phyloP scores from a whole-genome alignment of 2,329 filamentous ascomycete species.

The Colletotrichum destructivum region DNA sequence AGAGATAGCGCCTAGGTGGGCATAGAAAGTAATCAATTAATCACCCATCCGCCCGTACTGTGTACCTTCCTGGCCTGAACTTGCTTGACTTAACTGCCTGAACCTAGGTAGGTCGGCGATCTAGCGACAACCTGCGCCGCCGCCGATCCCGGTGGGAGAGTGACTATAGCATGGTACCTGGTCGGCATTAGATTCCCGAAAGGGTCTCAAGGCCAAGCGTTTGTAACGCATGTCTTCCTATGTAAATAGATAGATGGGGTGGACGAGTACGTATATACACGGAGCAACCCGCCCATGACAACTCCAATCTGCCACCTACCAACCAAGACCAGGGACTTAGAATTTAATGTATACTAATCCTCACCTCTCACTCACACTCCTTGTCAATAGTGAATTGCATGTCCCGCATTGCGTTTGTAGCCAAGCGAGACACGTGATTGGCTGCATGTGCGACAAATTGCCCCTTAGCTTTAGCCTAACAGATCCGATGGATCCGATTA shows the following conservation, averaged over 20 bases:
- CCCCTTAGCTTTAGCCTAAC: conserved; percentile 21
- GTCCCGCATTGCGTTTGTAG: neutral
- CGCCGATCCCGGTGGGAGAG: too few species aligned
- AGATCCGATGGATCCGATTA: conserved; percentile 26
- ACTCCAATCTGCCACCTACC: too few species aligned
- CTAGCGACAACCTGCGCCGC: neutral
- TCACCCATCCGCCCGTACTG: too few species aligned
- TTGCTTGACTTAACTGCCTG: neutral
- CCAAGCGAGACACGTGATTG: conserved; percentile 26
- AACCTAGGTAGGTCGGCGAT: neutral
- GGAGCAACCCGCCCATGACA: neutral
- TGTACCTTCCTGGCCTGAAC: neutral
- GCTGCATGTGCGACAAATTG: conserved; percentile 18
- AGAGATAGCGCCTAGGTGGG: too few species aligned
- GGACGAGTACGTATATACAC: neutral
- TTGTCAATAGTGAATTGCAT: neutral
- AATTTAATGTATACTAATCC: too few species aligned
- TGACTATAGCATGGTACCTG: too few species aligned
- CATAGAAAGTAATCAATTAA: too few species aligned
- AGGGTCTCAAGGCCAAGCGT: neutral
- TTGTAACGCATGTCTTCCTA: neutral
- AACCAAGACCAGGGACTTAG: too few species aligned
- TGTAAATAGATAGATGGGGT: neutral
- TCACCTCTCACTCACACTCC: too few species aligned
- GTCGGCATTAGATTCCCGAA: neutral